Conservation (phyloP, 371 early-diverging fungal genomes). For the Choanephora cucurbitarum region DNA sequence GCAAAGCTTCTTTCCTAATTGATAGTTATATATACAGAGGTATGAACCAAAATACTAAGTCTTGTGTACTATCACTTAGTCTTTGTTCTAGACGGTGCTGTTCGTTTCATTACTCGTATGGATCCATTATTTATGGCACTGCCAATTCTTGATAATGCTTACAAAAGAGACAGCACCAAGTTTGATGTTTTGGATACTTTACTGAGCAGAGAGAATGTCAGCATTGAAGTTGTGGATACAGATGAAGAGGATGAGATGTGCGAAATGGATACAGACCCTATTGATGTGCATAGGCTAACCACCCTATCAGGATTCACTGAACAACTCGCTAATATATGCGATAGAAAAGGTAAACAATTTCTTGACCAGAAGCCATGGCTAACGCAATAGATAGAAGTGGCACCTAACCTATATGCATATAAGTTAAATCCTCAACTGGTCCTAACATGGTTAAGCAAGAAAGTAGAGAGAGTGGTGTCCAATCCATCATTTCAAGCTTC, state of each 20-base stretch:
- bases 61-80: too few relatives aligned
- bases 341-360: conserved; percentile 23
- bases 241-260: conserved; percentile 1
- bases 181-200: conserved; percentile 28
- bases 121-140: conserved; percentile 32
- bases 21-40: conserved; percentile 21
- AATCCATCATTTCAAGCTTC: conserved; percentile 6
- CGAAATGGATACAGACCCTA: neutral
- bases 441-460: conserved; percentile 23
- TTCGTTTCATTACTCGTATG: conserved; percentile 26
- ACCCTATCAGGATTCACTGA: conserved; percentile 14
- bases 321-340: conserved; percentile 28
- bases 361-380: too few relatives aligned
- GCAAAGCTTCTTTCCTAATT: conserved; percentile 27
- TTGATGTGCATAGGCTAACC: conserved; percentile 27
- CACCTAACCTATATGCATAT: conserved; percentile 18
- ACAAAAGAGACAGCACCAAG: conserved; percentile 1
- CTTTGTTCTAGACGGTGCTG: conserved; percentile 29
- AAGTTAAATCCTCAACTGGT: conserved; percentile 18
- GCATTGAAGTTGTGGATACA: conserved; percentile 4
- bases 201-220: conserved; percentile 24
- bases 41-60: neutral
- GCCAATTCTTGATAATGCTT: conserved; percentile 19
- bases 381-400: conserved; percentile 25
- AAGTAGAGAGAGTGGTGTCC: conserved; percentile 16